Base-by-base conservation (phyloP, 371 early-diverging fungal species). In the Mortierella sp. region DNA sequence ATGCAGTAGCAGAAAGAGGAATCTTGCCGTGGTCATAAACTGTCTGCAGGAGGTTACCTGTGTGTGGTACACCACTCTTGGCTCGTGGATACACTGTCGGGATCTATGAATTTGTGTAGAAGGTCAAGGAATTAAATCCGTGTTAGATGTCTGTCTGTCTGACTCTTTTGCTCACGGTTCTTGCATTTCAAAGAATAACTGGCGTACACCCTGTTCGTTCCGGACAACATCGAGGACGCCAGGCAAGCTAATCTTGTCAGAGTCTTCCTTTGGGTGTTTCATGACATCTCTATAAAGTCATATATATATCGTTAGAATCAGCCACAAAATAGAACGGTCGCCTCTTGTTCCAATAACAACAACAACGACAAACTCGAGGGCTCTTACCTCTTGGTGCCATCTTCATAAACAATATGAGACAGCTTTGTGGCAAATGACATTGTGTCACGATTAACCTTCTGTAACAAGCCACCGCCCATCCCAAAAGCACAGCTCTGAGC, bases 341-440 rank as follows among this genome's bases (percentile, higher is more conserved):
- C 2, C 6, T 13, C 15, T 43, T 2, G 2, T 9, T 43, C 2
- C 15, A 15, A n/a, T n/a, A n/a, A n/a, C n/a, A n/a, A n/a, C n/a
- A n/a, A n/a, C n/a, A n/a, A n/a, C n/a, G n/a, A n/a, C n/a, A 43
- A 43, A 43, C 43, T 43, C 13, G 13, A 13, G 6, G 6, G 13
- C 43, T 49, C 43, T 49, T 75, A 88, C 79, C 92, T 76, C 40
- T 69, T 68, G 15, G 72, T 72, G 13, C 92, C 94, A 75, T 92
- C 90, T 10, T 40, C 66, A 64, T 93, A 88, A 3, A 83, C 83
- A 54, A 95, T 85, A 43, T 87, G 83, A 61, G 81, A 85, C 37
- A 96, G 83, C 83, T 96, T 96, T 28, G 93, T 89, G 1, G 96
- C 96, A 85, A 94, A 93, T 55, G 89, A 89, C 93, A 94, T 89